These are phyloP conservation scores for Podaxis pistillaris DNA, from an alignment of 768 basidiomycete genomes.

Conservation along the genomic window DNA sequence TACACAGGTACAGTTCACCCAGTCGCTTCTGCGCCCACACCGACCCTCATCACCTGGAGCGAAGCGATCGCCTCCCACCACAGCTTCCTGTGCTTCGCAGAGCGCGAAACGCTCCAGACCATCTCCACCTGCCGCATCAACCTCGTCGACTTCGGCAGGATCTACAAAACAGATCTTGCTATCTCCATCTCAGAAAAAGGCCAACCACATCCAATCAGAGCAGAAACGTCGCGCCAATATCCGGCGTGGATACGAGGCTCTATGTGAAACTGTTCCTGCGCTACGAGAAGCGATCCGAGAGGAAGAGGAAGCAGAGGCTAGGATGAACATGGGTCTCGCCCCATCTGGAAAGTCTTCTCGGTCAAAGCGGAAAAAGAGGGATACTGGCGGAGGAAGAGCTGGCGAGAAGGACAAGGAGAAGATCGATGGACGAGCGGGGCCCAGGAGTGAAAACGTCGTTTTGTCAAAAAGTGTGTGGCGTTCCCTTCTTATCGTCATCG, in stretches of 20 bases:
- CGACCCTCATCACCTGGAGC: conserved; percentile 1
- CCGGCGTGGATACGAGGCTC: conserved; percentile 81
- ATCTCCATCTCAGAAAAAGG: conserved; percentile 84
- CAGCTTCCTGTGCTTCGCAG: neutral
- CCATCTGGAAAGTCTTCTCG: conserved; percentile 22
- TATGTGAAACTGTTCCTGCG: conserved; percentile 82
- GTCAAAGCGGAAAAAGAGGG: conserved; percentile 39
- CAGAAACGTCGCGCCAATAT: conserved; percentile 94
- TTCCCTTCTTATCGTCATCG: conserved; percentile 2
- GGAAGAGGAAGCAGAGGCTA: conserved; percentile 56
- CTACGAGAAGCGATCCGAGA: conserved; percentile 76
- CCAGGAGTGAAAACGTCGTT: conserved; percentile 88
- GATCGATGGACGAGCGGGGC: conserved; percentile 82
- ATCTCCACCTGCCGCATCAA: conserved; percentile 11
- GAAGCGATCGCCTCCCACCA: neutral
- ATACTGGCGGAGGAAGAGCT: conserved; percentile 24
- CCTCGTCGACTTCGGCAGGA: neutral
- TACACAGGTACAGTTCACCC: neutral
- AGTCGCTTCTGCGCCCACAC: neutral
- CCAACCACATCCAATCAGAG: conserved; percentile 92
- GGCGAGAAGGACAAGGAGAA: conserved; percentile 56
- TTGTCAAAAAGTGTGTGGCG: conserved; percentile 74
- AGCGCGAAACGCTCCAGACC: neutral
- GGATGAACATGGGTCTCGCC: conserved; percentile 13
- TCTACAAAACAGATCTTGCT: conserved; percentile 40